These are phyloP conservation scores for Marvania coccoides DNA, from an alignment of 139 green algal species.

Conservation along the genomic window DNA sequence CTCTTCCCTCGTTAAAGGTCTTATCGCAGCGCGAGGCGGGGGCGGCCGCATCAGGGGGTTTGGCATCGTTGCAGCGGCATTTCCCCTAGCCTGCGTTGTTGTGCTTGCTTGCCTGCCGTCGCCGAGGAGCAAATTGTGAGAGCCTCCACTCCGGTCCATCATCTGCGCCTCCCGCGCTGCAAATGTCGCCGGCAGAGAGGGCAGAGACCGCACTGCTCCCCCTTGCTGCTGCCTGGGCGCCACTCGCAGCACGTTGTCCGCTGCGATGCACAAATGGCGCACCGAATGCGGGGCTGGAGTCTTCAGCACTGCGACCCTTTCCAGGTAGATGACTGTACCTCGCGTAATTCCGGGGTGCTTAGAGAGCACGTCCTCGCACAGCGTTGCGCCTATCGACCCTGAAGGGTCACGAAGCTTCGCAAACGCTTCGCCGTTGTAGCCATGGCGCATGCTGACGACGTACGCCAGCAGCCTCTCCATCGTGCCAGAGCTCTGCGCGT, in stretches of 20 bases:
- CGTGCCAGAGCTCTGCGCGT: neutral
- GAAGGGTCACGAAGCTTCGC: conserved; percentile 16
- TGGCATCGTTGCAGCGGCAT: no score
- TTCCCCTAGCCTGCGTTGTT: no score
- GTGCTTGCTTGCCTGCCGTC: no score
- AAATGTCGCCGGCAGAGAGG: no score
- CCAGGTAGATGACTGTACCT: conserved; percentile 6
- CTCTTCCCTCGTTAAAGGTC: no score
- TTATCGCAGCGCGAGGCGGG: no score
- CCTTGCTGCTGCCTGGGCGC: no score
- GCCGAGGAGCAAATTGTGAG: no score
- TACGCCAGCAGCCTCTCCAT: conserved; percentile 6
- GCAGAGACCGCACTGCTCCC: no score
- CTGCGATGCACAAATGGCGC: conserved; percentile 19
- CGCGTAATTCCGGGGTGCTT: neutral
- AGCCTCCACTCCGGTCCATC: no score
- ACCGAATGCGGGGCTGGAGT: neutral
- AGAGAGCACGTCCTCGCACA: conserved; percentile 1
- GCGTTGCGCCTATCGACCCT: conserved; percentile 7
- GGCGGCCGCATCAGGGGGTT: no score
- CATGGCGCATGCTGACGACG: neutral
- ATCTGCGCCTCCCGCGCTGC: no score
- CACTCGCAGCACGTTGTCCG: neutral
- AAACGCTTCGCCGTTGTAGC: conserved; percentile 13
- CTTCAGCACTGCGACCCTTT: conserved; percentile 11